phyloP scores from a whole-genome alignment of 208 protist species.

The Trypanosoma cruzi region DNA sequence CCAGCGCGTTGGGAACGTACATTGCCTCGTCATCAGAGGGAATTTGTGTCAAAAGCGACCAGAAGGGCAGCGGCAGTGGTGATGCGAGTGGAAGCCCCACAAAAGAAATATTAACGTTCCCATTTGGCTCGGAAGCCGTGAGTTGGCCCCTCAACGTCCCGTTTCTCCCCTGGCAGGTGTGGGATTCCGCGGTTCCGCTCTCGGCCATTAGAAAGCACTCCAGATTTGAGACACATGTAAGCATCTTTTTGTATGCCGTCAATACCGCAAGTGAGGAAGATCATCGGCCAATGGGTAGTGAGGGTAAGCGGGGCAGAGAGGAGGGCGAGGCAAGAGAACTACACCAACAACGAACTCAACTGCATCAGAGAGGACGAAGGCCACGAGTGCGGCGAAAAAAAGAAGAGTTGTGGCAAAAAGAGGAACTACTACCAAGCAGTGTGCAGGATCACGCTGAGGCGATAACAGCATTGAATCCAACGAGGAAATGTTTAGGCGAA shows the following conservation, averaged over 20 bases:
- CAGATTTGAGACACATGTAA: constrained; percentile 68
- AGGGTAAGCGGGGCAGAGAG: neutral
- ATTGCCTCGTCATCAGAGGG: neutral
- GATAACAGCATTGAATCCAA: neutral
- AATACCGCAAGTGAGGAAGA: constrained; percentile 18
- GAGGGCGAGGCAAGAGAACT: neutral
- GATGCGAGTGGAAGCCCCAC: neutral
- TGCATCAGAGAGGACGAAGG: constrained; percentile 13
- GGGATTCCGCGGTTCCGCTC: constrained; percentile 79
- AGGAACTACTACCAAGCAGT: neutral
- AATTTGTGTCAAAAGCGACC: neutral
- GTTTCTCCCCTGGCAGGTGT: constrained; percentile 89
- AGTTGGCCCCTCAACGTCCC: constrained; percentile 88
- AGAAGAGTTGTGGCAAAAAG: constrained; percentile 32
- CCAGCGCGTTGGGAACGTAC: neutral
- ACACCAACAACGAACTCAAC: neutral
- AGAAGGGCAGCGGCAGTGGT: neutral
- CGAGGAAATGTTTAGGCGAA: neutral
- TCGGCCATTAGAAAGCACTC: constrained; percentile 56
- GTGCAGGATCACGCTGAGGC: neutral
- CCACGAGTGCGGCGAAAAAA: constrained; percentile 24
- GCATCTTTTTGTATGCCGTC: constrained; percentile 77
- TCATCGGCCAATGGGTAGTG: neutral
- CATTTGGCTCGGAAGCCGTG: constrained; percentile 41
- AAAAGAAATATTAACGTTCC: neutral